These are phyloP conservation scores for Kazachstania viticola DNA, from an alignment of 805 yeast species.

Conservation along the genomic window DNA sequence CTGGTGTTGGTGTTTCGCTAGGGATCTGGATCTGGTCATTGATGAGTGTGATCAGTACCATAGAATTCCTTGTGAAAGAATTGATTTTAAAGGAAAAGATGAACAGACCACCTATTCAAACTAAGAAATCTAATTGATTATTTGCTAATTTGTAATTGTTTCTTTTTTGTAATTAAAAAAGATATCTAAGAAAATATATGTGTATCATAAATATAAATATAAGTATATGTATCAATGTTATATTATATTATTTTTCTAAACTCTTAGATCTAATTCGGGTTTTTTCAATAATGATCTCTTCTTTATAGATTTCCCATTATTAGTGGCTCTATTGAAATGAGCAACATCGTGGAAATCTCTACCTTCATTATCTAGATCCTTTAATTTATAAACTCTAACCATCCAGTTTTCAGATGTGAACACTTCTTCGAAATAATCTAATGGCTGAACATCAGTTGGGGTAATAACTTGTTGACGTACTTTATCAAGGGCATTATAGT, in stretches of 20 bases:
- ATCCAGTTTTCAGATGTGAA: constrained; percentile 95
- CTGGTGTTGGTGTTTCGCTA: constrained; percentile 20
- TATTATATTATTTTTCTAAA: constrained; percentile 5
- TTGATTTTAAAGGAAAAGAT: constrained; percentile 9
- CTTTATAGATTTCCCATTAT: constrained; percentile 11
- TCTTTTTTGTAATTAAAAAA: too few relatives aligned
- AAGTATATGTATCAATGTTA: background rate
- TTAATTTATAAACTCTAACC: constrained; percentile 86
- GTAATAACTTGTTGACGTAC: constrained; percentile 78
- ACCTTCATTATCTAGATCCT: constrained; percentile 78
- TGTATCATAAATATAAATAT: background rate
- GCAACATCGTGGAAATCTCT: constrained; percentile 58
- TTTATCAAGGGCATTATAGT: constrained; percentile 59
- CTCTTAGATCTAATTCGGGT: constrained; percentile 43
- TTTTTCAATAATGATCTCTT: constrained; percentile 29
- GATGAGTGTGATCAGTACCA: constrained; percentile 17
- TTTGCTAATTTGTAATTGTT: too few relatives aligned
- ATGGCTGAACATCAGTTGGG: constrained; percentile 34
- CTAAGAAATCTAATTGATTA: too few relatives aligned
- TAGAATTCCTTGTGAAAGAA: constrained; percentile 19
- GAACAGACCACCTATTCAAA: constrained; percentile 4
- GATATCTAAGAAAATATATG: background rate
- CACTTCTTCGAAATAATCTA: constrained; percentile 83
- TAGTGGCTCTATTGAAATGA: constrained; percentile 33
- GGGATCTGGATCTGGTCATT: constrained; percentile 28